Evolutionary conservation across 306 rosid genomes (phyloP), one percentile per base, ranked within the genome.

Genomic region (Glycine latifolia): DNA sequence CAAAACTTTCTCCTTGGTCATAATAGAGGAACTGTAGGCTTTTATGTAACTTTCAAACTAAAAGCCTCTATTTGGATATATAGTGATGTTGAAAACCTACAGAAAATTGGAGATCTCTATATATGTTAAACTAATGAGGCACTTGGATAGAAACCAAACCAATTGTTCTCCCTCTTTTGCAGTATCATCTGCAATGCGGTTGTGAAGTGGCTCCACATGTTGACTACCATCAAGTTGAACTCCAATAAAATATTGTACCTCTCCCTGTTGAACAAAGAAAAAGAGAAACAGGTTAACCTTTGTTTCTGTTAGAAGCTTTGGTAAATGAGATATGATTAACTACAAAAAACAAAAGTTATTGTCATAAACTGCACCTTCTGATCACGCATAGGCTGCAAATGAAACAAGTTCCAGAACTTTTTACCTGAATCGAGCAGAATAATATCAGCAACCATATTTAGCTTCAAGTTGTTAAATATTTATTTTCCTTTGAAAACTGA

Each of bases 151-250:
- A 82, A 78, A 78, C n/a, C 87, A 43, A 35, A 94, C 99, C 94
- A 85, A 37, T 50, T 88, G 84, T 87, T 87, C 96, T 37, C 99
- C 89, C 77, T 89, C 97, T 75, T 79, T 80, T 33, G 90, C 97
- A 2, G 92, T 86, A 12, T 79, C 84, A n/a, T 90, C 92, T 50
- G 93, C 87, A 78, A 95, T 91, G 84, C 91, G 73, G 81, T 91
- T 91, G 59, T 75, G 84, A 74, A 91, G 94, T 39, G 99, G 98
- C 89, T 95, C 98, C 81, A 95, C 94, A 39, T 91, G 97, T 82
- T 91, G 98, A 86, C 99, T 95, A 10, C 99, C 99, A 84, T 95
- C 99, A 16, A 95, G 95, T 84, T 95, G 99, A 68, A 95, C 99
- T 58, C 99, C 99, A 87, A 93, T 93, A 55, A 95, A 95, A 77